Evolutionary conservation across 2,329 filamentous ascomycete genomes (phyloP).

Genomic region (Penicillium sp.): DNA sequence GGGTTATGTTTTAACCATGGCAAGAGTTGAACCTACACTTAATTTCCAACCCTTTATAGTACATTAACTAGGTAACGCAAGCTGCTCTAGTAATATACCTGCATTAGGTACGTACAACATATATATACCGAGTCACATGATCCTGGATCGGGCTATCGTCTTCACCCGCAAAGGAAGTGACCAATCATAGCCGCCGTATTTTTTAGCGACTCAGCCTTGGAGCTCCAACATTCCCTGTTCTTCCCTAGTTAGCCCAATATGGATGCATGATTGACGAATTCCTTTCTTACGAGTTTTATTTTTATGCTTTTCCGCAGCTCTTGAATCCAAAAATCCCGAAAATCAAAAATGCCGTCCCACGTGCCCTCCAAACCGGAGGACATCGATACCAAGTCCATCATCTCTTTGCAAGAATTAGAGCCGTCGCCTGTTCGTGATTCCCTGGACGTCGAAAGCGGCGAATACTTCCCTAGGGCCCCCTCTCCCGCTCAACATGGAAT

Average conservation of each 20-base stretch:
- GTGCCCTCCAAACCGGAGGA: constrained; percentile 21
- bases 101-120: no score
- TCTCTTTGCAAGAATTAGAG: constrained; percentile 68
- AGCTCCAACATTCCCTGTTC: constrained; percentile 10
- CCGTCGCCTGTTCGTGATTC: constrained; percentile 66
- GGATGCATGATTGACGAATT: constrained; percentile 11
- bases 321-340: background rate
- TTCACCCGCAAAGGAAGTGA: background rate
- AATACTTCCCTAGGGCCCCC: constrained; percentile 34
- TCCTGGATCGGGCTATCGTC: background rate
- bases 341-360: constrained; percentile 12
- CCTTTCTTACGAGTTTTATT: constrained; percentile 9
- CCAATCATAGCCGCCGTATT: constrained; percentile 16
- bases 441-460: constrained; percentile 43
- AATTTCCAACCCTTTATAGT: background rate
- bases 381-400: constrained; percentile 41
- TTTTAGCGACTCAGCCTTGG: constrained; percentile 1
- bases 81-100: no score
- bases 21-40: background rate
- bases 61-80: background rate
- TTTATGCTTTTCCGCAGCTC: background rate
- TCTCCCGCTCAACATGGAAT: constrained; percentile 2
- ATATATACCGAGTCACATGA: background rate
- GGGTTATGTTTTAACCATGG: background rate
- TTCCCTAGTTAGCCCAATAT: constrained; percentile 5